These are phyloP conservation scores for Annulohypoxylon moriforme DNA, from an alignment of 495 filamentous ascomycete species.

Conservation along the genomic window DNA sequence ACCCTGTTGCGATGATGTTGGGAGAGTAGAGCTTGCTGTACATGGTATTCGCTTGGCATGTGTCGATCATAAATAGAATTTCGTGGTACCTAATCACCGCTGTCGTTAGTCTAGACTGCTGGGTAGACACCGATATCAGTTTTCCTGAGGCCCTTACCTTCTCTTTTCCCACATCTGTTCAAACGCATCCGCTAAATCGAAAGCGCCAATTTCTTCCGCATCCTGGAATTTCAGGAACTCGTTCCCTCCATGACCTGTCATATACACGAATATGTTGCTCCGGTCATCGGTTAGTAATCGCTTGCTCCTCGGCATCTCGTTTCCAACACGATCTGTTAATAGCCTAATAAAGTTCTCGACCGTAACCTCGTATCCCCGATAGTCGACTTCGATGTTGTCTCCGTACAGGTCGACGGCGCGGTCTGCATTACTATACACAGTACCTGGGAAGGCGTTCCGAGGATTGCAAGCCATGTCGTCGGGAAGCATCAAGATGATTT, in stretches of 20 bases:
- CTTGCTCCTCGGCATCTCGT: constrained; percentile 94
- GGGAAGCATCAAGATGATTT: constrained; percentile 99
- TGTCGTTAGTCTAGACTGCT: constrained; percentile 9
- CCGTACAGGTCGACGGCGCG: constrained; percentile 96
- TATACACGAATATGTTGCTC: constrained; percentile 97
- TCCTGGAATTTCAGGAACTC: constrained; percentile 99
- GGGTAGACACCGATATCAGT: constrained; percentile 3
- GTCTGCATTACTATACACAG: constrained; percentile 98
- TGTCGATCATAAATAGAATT: constrained; percentile 99
- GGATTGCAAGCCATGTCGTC: constrained; percentile 99
- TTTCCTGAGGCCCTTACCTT: constrained; percentile 62
- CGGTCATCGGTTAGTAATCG: constrained; percentile 90
- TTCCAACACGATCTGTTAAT: constrained; percentile 89
- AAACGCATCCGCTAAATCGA: constrained; percentile 96
- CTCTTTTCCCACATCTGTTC: constrained; percentile 99
- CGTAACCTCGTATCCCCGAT: constrained; percentile 97
- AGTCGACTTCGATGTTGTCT: constrained; percentile 99
- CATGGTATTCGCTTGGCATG: constrained; percentile 99
- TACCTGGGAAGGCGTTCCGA: constrained; percentile 95
- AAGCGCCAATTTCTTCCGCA: constrained; percentile 94
- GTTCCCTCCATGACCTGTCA: constrained; percentile 99
- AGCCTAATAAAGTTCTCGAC: constrained; percentile 98
- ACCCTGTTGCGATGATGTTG: constrained; percentile 96
- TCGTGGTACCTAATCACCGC: constrained; percentile 76
- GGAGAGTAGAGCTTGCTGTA: constrained; percentile 97